Conservation (phyloP, 225 moss, liverwort and hornwort genomes). For the Rhytidiadelphus loreus region DNA sequence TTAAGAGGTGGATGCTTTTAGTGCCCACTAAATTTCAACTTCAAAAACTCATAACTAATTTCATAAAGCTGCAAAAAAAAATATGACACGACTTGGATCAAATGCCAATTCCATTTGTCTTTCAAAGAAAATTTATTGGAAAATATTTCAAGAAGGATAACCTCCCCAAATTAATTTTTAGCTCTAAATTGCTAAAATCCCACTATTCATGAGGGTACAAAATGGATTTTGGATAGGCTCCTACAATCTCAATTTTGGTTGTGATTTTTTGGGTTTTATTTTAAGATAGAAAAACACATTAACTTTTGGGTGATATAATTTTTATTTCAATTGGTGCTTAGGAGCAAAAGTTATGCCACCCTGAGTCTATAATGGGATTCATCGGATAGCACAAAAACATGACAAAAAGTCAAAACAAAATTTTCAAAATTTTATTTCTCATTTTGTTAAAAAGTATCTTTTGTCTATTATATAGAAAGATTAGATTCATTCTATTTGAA, state of each 20-base stretch:
- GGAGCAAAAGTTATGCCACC: no score
- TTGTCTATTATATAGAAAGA: no score
- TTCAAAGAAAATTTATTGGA: fast-evolving
- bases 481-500: background rate
- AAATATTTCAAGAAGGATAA: background rate
- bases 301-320: fast-evolving
- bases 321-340: background rate
- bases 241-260: background rate
- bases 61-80: background rate
- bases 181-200: fast-evolving
- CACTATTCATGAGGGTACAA: fast-evolving
- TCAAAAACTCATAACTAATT: background rate
- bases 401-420: background rate
- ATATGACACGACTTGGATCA: fast-evolving
- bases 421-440: background rate
- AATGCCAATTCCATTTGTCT: background rate
- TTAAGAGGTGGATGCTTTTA: background rate
- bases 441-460: background rate
- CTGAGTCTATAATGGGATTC: background rate
- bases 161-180: background rate
- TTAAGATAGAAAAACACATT: fast-evolving
- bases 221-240: background rate
- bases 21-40: background rate
- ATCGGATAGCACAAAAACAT: fast-evolving
- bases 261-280: background rate